Conservation (phyloP, 208 protist species). For the Acanthamoeba divionensis region DNA sequence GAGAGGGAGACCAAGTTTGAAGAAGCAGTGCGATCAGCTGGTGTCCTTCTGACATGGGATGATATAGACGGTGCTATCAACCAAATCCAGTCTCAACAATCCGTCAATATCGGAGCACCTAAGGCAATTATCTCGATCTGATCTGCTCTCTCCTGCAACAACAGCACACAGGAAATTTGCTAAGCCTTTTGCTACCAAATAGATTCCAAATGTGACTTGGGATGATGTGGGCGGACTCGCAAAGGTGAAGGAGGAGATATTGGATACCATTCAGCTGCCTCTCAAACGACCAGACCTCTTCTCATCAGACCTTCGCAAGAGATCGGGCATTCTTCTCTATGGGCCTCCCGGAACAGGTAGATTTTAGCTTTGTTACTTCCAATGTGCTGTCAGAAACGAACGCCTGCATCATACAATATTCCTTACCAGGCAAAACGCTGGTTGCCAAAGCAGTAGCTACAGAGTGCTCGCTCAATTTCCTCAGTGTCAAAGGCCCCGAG, state of each 20-base stretch:
- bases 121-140: slow-evolving; percentile 30
- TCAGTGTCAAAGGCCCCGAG: slow-evolving; percentile 80
- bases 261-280: slow-evolving; percentile 93
- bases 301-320: slow-evolving; percentile 60
- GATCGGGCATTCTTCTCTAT: slow-evolving; percentile 51
- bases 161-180: neutral
- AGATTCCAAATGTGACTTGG: slow-evolving; percentile 74
- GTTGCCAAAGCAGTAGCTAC: slow-evolving; percentile 80
- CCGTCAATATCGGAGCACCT: slow-evolving; percentile 59
- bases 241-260: slow-evolving; percentile 90
- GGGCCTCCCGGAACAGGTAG: neutral
- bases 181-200: neutral
- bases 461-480: slow-evolving; percentile 75
- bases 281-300: slow-evolving; percentile 91
- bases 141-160: slow-evolving; percentile 25
- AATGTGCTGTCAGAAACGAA: slow-evolving; percentile 45
- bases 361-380: neutral
- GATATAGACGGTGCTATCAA: slow-evolving; percentile 60
- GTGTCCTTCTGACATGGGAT: slow-evolving; percentile 25
- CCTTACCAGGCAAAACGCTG: slow-evolving; percentile 81
- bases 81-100: slow-evolving; percentile 55
- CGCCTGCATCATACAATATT: slow-evolving; percentile 74
- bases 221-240: slow-evolving; percentile 88
- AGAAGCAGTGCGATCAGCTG: slow-evolving; percentile 8
- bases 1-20: neutral